A percentile compares a stretch with the other conserved stretches of the same genome.
Evolutionary conservation across 805 yeast genomes (phyloP).

Genomic region (Debaryomyces castellii): DNA sequence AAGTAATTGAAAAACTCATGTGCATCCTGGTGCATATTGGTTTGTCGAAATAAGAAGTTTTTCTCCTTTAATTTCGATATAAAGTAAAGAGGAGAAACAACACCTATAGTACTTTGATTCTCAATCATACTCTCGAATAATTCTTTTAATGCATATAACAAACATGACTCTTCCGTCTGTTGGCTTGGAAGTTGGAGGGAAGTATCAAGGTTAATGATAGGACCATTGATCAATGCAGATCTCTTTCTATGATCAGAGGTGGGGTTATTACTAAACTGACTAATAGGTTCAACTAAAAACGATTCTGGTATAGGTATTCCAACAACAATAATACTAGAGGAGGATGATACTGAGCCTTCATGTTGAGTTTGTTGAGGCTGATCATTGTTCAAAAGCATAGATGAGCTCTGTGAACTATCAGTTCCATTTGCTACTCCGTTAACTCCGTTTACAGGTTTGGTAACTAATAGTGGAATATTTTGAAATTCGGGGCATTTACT

Average conservation of each 20-base stretch:
- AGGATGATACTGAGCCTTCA: constrained; percentile 25
- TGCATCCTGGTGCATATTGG: constrained; percentile 95
- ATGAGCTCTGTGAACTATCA: constrained; percentile 35
- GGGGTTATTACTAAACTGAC: constrained; percentile 40
- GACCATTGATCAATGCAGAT: constrained; percentile 76
- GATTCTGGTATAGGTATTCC: constrained; percentile 45
- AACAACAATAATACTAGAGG: constrained; percentile 34
- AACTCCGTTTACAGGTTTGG: constrained; percentile 28
- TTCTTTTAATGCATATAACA: constrained; percentile 71
- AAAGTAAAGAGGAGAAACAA: constrained; percentile 77
- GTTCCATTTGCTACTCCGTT: constrained; percentile 13
- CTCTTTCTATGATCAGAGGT: constrained; percentile 73
- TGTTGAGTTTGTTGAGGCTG: constrained; percentile 11
- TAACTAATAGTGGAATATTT: constrained; percentile 31
- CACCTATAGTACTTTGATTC: constrained; percentile 66
- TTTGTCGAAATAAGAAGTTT: constrained; percentile 80
- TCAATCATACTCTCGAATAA: constrained; percentile 82
- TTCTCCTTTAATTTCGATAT: constrained; percentile 76
- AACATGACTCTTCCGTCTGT: constrained; percentile 27
- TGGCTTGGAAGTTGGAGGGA: constrained; percentile 46
- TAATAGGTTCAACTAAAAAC: constrained; percentile 30
- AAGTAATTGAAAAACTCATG: constrained; percentile 92
- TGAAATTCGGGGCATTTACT: constrained; percentile 29
- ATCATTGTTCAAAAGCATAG: constrained; percentile 28
- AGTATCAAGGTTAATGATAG: constrained; percentile 79